A percentile compares a stretch with the other conserved stretches of the same genome.
phyloP scores from a whole-genome alignment of 371 early-diverging fungal species.

The Coemansia sp. region DNA sequence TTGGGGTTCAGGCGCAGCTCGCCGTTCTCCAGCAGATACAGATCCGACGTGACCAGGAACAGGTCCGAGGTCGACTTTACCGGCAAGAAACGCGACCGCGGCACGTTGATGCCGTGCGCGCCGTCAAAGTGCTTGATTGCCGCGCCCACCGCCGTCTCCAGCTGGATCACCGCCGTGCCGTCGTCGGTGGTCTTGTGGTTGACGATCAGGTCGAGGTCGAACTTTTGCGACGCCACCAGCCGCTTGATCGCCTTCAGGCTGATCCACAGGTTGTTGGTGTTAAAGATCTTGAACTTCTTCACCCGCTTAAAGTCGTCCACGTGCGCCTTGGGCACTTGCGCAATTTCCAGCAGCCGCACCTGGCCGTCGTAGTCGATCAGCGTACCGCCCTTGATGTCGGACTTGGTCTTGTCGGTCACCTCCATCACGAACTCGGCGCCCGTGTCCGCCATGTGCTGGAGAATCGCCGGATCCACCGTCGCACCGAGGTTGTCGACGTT shows the following conservation, averaged over 20 bases:
- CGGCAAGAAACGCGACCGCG: slow-evolving; percentile 97
- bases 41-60: slow-evolving; percentile 95
- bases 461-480: slow-evolving; percentile 93
- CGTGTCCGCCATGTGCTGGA: slow-evolving; percentile 89
- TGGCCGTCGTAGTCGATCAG: slow-evolving; percentile 96
- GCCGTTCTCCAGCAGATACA: slow-evolving; percentile 94
- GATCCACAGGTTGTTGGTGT: slow-evolving; percentile 99
- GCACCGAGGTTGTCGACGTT: slow-evolving; percentile 99
- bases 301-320: slow-evolving; percentile 99
- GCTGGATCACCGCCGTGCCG: slow-evolving; percentile 97
- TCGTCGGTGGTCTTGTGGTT: slow-evolving; percentile 89
- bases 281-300: slow-evolving; percentile 99
- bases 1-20: slow-evolving; percentile 89
- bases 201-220: slow-evolving; percentile 97
- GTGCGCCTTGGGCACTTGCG: slow-evolving; percentile 98
- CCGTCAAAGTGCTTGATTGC: slow-evolving; percentile 98
- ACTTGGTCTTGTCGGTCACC: slow-evolving; percentile 99
- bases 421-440: slow-evolving; percentile 99
- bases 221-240: slow-evolving; percentile 74
- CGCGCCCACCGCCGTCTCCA: slow-evolving; percentile 99
- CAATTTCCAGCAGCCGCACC: slow-evolving; percentile 97
- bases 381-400: slow-evolving; percentile 99
- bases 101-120: slow-evolving; percentile 98
- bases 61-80: slow-evolving; percentile 99
- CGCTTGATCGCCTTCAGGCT: slow-evolving; percentile 95